Evolutionary conservation across 495 filamentous ascomycete genomes (phyloP).

Genomic region (Neurospora cerealis): DNA sequence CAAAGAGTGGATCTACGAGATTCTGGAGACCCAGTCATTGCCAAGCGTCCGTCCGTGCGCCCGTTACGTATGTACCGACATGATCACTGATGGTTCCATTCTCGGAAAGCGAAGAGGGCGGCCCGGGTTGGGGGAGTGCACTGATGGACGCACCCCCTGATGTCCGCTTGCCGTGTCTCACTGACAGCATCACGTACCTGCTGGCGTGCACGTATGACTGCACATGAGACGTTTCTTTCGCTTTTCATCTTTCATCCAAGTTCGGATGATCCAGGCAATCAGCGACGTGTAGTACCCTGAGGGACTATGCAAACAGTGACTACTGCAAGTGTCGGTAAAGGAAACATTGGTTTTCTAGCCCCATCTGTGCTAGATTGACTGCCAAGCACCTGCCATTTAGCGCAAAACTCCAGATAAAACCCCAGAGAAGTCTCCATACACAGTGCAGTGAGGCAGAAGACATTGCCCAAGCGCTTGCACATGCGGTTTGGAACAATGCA

Average conservation of each 20-base stretch:
- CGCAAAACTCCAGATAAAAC: background rate
- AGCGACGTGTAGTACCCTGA: background rate
- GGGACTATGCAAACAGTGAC: background rate
- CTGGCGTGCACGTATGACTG: background rate
- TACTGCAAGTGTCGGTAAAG: background rate
- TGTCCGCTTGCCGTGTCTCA: background rate
- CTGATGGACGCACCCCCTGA: background rate
- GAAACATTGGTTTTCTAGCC: background rate
- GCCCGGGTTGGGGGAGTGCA: background rate
- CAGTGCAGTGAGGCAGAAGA: background rate
- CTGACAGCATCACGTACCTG: background rate
- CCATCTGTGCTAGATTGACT: background rate
- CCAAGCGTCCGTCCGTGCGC: background rate
- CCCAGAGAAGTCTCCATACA: background rate
- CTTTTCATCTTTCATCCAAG: background rate
- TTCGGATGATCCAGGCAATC: background rate
- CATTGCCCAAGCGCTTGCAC: background rate
- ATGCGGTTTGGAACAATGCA: background rate
- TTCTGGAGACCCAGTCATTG: background rate
- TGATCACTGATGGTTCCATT: background rate
- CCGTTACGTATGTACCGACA: background rate
- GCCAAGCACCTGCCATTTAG: background rate
- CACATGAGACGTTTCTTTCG: background rate
- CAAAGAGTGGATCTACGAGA: background rate
- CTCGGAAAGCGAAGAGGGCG: background rate